A percentile compares a stretch with the other conserved stretches of the same genome.
phyloP scores from a whole-genome alignment of 129 eudicot genomes.

The Escallonia herrerae region DNA sequence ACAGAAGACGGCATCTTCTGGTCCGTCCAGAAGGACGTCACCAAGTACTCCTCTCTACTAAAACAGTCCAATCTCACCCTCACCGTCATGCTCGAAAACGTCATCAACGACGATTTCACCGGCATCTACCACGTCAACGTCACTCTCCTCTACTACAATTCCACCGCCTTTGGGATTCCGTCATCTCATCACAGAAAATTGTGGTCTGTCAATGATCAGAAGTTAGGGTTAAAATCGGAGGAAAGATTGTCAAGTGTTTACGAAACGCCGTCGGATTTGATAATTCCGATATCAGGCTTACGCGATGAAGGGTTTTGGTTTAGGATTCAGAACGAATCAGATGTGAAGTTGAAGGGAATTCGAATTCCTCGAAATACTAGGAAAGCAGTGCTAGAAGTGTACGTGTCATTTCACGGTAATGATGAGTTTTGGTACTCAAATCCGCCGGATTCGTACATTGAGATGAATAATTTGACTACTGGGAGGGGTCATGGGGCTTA shows the following conservation, averaged over 20 bases:
- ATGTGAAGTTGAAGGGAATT: slow-evolving; percentile 22
- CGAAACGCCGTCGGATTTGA: slow-evolving; percentile 46
- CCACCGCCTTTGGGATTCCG: slow-evolving; percentile 4
- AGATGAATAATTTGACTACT: slow-evolving; percentile 30
- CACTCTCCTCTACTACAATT: slow-evolving; percentile 30
- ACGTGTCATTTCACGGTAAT: slow-evolving; percentile 64
- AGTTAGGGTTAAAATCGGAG: background rate
- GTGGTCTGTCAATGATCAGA: slow-evolving; percentile 10
- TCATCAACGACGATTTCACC: slow-evolving; percentile 46
- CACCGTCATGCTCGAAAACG: slow-evolving; percentile 67
- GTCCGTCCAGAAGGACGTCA: slow-evolving; percentile 58
- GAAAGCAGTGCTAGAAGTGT: slow-evolving; percentile 58
- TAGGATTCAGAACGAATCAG: slow-evolving; percentile 41
- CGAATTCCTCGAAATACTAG: slow-evolving; percentile 30
- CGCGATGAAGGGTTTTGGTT: slow-evolving; percentile 50
- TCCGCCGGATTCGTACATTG: slow-evolving; percentile 49
- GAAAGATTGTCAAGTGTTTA: background rate
- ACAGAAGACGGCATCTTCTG: slow-evolving; percentile 49
- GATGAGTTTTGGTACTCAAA: slow-evolving; percentile 83
- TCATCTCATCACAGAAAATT: slow-evolving; percentile 22
- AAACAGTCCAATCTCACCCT: slow-evolving; percentile 21
- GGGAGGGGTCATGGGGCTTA: slow-evolving; percentile 55
- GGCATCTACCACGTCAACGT: slow-evolving; percentile 53
- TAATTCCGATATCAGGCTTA: slow-evolving; percentile 42
- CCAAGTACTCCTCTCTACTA: slow-evolving; percentile 47